These are phyloP conservation scores for Puccinia novopanici DNA, from an alignment of 1,284 basidiomycete species.

Conservation along the genomic window DNA sequence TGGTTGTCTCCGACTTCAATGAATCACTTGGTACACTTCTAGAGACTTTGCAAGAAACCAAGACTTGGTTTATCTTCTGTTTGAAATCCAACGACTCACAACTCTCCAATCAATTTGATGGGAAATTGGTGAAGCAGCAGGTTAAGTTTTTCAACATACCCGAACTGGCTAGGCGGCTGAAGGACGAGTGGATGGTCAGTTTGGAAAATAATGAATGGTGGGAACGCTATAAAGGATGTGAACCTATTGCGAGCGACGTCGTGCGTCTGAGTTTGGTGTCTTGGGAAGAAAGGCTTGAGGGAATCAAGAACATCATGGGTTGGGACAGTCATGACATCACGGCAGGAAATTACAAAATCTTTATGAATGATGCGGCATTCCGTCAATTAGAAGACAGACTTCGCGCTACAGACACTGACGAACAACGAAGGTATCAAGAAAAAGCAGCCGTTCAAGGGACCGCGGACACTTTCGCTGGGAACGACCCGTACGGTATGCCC, in stretches of 20 bases:
- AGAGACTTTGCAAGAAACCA: slow-evolving; percentile 83
- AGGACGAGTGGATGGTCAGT: slow-evolving; percentile 72
- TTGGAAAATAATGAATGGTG: slow-evolving; percentile 87
- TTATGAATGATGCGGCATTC: slow-evolving; percentile 83
- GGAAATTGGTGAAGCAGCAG: slow-evolving; percentile 85
- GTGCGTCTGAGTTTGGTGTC: slow-evolving; percentile 57
- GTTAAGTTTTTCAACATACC: slow-evolving; percentile 77
- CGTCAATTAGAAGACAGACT: slow-evolving; percentile 85
- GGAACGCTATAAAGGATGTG: slow-evolving; percentile 68
- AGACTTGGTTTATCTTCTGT: slow-evolving; percentile 89
- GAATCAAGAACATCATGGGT: slow-evolving; percentile 67
- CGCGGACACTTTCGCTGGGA: slow-evolving; percentile 67
- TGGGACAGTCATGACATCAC: slow-evolving; percentile 75
- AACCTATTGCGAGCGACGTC: slow-evolving; percentile 62
- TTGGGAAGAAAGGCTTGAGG: slow-evolving; percentile 59
- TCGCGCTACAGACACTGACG: slow-evolving; percentile 77
- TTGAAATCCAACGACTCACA: slow-evolving; percentile 93
- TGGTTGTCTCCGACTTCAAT: slow-evolving; percentile 84
- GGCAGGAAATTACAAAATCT: slow-evolving; percentile 80
- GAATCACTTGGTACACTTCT: slow-evolving; percentile 80
- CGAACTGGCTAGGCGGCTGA: slow-evolving; percentile 73
- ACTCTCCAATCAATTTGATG: slow-evolving; percentile 88
- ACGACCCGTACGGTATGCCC: slow-evolving; percentile 71
- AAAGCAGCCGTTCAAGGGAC: slow-evolving; percentile 72
- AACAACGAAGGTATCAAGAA: slow-evolving; percentile 64